Conservation (phyloP, 179 eudicot genomes). For the Beta macrorhiza region DNA sequence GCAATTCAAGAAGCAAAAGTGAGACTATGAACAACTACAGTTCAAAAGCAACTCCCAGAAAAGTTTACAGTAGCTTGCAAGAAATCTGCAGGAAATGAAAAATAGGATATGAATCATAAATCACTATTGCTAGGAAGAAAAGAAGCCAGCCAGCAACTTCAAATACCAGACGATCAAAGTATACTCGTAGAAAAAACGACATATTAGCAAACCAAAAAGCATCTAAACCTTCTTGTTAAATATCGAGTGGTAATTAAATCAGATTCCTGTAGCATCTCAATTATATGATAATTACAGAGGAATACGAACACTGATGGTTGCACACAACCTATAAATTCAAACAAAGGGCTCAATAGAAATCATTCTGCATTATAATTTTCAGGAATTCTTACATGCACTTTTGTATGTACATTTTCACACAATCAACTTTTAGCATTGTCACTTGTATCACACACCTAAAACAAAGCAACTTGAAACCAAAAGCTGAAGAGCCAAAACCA, state of each 20-base stretch:
- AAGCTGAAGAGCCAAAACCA: not conserved
- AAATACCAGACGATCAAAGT: not conserved
- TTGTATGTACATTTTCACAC: not conserved
- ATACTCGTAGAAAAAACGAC: not conserved
- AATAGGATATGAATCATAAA: not conserved
- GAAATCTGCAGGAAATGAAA: slow-evolving; percentile 17
- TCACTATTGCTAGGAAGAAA: not conserved
- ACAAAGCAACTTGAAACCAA: not conserved
- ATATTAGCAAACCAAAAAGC: not conserved
- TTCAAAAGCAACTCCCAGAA: slow-evolving; percentile 1
- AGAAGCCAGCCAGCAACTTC: no score
- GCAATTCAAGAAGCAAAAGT: slow-evolving; percentile 13
- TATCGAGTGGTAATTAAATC: not conserved
- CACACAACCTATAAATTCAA: not conserved
- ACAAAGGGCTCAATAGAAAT: not conserved
- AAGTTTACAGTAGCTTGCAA: slow-evolving; percentile 8
- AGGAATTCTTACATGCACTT: not conserved
- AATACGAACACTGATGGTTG: not conserved
- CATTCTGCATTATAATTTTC: not conserved
- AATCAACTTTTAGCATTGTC: not conserved
- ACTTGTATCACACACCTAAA: not conserved
- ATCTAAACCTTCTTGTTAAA: not conserved
- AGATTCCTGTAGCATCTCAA: not conserved
- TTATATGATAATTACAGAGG: not conserved
- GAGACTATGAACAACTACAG: slow-evolving; percentile 12